A percentile compares a stretch with the other conserved stretches of the same genome.
Conservation (phyloP, 768 basidiomycete genomes). For the Collybiopsis confluens region DNA sequence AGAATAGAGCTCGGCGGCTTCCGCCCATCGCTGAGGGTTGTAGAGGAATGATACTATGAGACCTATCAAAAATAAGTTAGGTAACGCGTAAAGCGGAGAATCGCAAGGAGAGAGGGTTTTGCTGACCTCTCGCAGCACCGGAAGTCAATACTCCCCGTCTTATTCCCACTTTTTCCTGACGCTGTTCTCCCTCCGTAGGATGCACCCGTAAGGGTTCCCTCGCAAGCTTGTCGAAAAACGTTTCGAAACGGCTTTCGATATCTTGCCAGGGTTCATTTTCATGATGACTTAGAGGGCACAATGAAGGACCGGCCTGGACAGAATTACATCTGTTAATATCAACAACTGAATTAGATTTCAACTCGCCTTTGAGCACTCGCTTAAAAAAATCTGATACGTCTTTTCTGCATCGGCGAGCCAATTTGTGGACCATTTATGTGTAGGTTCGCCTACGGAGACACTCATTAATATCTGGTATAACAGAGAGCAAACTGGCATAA, state of each 20-base stretch:
- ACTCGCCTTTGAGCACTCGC: slow-evolving; percentile 12
- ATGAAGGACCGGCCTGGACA: slow-evolving; percentile 15
- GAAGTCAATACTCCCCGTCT: slow-evolving; percentile 18
- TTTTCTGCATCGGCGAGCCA: slow-evolving; percentile 18
- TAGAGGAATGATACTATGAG: slow-evolving; percentile 15
- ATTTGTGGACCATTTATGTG: slow-evolving; percentile 19
- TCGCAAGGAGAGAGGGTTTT: background rate
- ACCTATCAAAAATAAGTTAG: slow-evolving; percentile 1
- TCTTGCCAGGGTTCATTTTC: slow-evolving; percentile 10
- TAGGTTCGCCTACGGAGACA: slow-evolving; percentile 13
- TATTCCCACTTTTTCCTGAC: background rate
- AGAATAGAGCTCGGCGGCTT: slow-evolving; percentile 10
- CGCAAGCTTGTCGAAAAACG: slow-evolving; percentile 16
- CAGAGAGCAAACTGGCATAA: background rate
- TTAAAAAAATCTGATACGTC: slow-evolving; percentile 17
- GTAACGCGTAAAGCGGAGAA: background rate
- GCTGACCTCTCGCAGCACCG: slow-evolving; percentile 16
- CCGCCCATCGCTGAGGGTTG: slow-evolving; percentile 13
- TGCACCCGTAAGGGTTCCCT: slow-evolving; percentile 13
- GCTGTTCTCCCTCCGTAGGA: slow-evolving; percentile 15
- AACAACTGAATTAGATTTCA: background rate
- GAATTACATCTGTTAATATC: background rate
- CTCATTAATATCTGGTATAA: slow-evolving; percentile 5
- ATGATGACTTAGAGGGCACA: slow-evolving; percentile 14
- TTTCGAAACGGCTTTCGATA: slow-evolving; percentile 14